Base-by-base conservation (phyloP, 2,329 filamentous ascomycete species). In the Bisporella sp. region DNA sequence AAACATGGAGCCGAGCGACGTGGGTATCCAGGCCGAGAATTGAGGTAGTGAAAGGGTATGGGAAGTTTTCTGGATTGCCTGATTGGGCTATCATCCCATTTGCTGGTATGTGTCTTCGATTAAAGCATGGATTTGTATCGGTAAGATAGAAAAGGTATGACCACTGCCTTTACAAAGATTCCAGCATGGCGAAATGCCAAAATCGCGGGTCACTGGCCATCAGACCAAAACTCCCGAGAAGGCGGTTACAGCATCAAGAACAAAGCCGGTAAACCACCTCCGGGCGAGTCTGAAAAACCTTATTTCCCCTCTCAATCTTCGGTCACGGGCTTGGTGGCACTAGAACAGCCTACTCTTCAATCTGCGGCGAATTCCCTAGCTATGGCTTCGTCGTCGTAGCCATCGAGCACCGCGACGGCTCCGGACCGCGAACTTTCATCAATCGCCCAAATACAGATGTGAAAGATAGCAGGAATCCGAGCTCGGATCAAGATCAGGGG, bases 251-350 rank as follows among this genome's bases (percentile, higher is more conserved):
- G 68, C 39, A 68, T 69, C 6, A 73, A 73, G 55, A 69, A 70
- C 30, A 59, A 67, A 37, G 61, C 62, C 13, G 73, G 73, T 1
- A 52, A 59, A 5, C 69, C 69, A 30, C 70, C 68, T 1, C 64
- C 65, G 1, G 67, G 66, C 6, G 66, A 68, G 30, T 48, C 59
- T 3, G 64, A 66, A 31, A 64, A 59, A 52, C 77, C 79, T 0
- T 55, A 4, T 85, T 85, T 52, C 81, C 82, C 1, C 67, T 85
- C 28, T 70, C 86, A 33, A 71, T 86, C 28, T 86, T 87, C 64
- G 83, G 78, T 58, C 82, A 86, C 63, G 82, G 82, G 0, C 66
- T 86, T 5, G 81, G 82, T 5, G 82, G 81, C 0, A 83, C 78
- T 2, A 68, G 81, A 44, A 84, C 81, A 2, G 77, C 75, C 54